Base-by-base conservation (phyloP, 176 grass and related monocot genomes). In the Eragrostis curvula region DNA sequence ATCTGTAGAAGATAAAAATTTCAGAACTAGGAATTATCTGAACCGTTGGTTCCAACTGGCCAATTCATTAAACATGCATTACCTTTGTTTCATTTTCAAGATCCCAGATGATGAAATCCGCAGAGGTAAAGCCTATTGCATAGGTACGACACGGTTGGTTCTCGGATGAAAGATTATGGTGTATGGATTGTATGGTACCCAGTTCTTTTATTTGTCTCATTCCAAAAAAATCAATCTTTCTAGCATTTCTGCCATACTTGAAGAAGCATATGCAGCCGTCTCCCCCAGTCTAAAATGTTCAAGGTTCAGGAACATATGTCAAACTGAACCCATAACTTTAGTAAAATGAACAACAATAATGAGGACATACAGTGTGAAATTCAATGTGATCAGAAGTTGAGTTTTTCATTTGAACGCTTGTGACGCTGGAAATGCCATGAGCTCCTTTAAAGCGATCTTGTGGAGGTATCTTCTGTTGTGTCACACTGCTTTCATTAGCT, bases 261-360 rank as follows among this genome's bases (percentile, higher is more conserved):
- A 98, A 95, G 49, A 91, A 86, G 57, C 96, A 98, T 86, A 98
- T 91, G 85, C 96, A 98, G n/a, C 96, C 86, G n/a, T 95, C 96
- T 84, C 92, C 92, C 36, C 96, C 92, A 8, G 96, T 98, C 96
- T 98, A 85, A 91, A 73, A 90, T 80, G 74, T 80, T 88, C 24
- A 92, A 77, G 12, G 16, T 65, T 50, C 27, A 70, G 74, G 30
- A 87, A 59, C 39, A 59, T 79, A 79, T 77, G 58, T 73, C 58
- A 32, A n/a, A 74, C 52, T 1, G 9, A 77, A 32, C 23, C 73
- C 25, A 85, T 69, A 15, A 59, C 12, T 70, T 68, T 21, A 71
- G 56, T 87, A 29, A 81, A 84, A 69, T 23, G 12, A 74, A 88
- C 41, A 83, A 79, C 30, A 78, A 56, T 28, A 79, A 64, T 7